These are phyloP conservation scores for Wickerhamiella azyma DNA, from an alignment of 805 yeast species.

Conservation along the genomic window DNA sequence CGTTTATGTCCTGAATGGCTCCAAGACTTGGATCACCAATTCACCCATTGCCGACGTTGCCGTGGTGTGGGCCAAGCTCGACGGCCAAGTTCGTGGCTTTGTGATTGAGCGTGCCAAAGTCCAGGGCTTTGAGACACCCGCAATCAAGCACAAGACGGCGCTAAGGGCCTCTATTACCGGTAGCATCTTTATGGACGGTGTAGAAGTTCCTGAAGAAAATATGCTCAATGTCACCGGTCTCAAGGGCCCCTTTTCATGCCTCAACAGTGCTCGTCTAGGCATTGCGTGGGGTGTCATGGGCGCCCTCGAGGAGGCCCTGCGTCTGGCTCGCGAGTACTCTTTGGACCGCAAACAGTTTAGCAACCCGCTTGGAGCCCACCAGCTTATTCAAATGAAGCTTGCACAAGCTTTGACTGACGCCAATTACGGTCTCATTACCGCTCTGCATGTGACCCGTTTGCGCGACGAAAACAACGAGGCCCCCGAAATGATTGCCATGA, in stretches of 20 bases:
- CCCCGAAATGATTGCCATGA: slow-evolving; percentile 33
- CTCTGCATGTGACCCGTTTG: slow-evolving; percentile 31
- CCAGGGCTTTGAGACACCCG: slow-evolving; percentile 29
- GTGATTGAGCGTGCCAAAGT: slow-evolving; percentile 28
- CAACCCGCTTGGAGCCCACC: slow-evolving; percentile 30
- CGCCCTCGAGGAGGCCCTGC: slow-evolving; percentile 30
- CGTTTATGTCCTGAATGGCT: slow-evolving; percentile 29
- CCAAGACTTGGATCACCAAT: slow-evolving; percentile 35
- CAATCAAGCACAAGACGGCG: slow-evolving; percentile 28
- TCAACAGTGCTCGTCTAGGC: slow-evolving; percentile 32
- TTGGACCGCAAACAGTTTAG: slow-evolving; percentile 31
- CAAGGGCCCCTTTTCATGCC: slow-evolving; percentile 34
- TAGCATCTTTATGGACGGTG: slow-evolving; percentile 32
- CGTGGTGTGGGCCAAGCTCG: slow-evolving; percentile 33
- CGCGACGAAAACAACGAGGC: slow-evolving; percentile 27
- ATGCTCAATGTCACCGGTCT: slow-evolving; percentile 28
- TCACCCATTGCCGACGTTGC: slow-evolving; percentile 33
- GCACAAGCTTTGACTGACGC: slow-evolving; percentile 32
- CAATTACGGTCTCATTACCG: slow-evolving; percentile 28
- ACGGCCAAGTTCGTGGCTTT: slow-evolving; percentile 32
- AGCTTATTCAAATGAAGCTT: slow-evolving; percentile 31
- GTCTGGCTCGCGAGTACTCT: slow-evolving; percentile 27
- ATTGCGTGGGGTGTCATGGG: slow-evolving; percentile 35
- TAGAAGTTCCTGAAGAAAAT: slow-evolving; percentile 32
- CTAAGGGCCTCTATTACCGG: slow-evolving; percentile 33